Base-by-base conservation (phyloP, 345 rosid genomes). In the Citrus unshiu region DNA sequence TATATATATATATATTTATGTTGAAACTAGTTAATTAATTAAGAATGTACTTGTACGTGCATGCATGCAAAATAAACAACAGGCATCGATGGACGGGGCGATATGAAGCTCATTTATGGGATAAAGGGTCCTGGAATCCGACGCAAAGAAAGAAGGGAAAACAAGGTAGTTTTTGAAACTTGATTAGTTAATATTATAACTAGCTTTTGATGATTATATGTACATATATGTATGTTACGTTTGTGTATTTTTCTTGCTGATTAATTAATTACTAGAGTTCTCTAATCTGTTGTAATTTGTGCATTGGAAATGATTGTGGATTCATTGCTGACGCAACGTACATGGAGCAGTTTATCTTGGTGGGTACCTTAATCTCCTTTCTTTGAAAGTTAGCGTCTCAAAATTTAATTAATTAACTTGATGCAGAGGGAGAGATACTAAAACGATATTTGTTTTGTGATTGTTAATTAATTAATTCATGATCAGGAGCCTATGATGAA, bases 61-160 rank as follows among this genome's bases (percentile, higher is more conserved):
- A 25, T n/a, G 7, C 18, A 57, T 75, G 39, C 21, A 10, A 5
- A 12, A 7, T 62, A 85, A 84, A 43, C 89, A 84, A 7, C 68
- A 85, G 85, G 57, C 89, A 86, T 37, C 74, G 89, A 61, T 86
- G 86, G 89, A 86, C 89, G 1, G 86, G 89, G 68, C 56, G 89
- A 22, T 84, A 79, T 62, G 89, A 86, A 81, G 85, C 89, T 77
- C 89, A 86, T 81, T 79, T 86, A 43, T 84, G 89, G 89, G 89
- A 86, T 58, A 86, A 86, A 82, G 89, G 79, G 39, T 71, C 85
- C 27, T 82, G 89, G 89, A 86, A 86, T 82, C 84, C 85, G 30
- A 82, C 87, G 9, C 87, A 80, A 34, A 83, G 81, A 78, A 86
- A 86, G 81, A 86, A 86, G 37, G 89, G 89, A 37, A 86, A 86